A percentile compares a stretch with the other conserved stretches of the same genome.
Evolutionary conservation across 2,329 filamentous ascomycete genomes (phyloP).

Genomic region (Canariomyces notabilis): DNA sequence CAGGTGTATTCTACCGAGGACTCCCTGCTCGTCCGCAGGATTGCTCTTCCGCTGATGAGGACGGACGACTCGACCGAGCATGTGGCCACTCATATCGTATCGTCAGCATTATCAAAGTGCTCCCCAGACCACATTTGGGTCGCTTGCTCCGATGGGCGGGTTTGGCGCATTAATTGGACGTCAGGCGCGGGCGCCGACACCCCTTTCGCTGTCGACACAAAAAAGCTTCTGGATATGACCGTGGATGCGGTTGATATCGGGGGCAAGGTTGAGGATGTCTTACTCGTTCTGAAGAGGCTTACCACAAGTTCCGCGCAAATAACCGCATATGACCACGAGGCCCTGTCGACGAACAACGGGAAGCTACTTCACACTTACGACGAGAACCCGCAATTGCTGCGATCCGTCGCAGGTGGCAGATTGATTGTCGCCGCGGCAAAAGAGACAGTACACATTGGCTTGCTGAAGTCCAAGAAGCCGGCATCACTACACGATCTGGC

Average conservation of each 20-base stretch:
- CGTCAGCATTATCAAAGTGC: conserved; percentile 37
- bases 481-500: conserved; percentile 38
- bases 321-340: conserved; percentile 40
- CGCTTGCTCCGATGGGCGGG: conserved; percentile 51
- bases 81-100: conserved; percentile 35
- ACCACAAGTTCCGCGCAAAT: conserved; percentile 36
- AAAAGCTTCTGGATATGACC: conserved; percentile 42
- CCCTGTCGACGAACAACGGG: conserved; percentile 19
- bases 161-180: conserved; percentile 57
- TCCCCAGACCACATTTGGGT: conserved; percentile 52
- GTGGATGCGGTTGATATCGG: conserved; percentile 37
- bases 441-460: conserved; percentile 57
- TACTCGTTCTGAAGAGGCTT: conserved; percentile 44
- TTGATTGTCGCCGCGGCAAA: conserved; percentile 53
- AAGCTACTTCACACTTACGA: conserved; percentile 25
- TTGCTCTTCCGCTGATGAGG: conserved; percentile 46
- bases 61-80: conserved; percentile 26
- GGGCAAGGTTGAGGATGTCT: conserved; percentile 37
- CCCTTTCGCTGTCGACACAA: conserved; percentile 40
- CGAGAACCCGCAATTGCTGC: conserved; percentile 23
- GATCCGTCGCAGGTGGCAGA: conserved; percentile 45
- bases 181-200: conserved; percentile 39
- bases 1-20: conserved; percentile 77
- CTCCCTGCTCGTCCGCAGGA: conserved; percentile 71
- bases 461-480: conserved; percentile 31